A percentile compares a stretch with the other conserved stretches of the same genome.
phyloP scores from a whole-genome alignment of 345 rosid genomes.

The Arabidopsis thaliana region DNA sequence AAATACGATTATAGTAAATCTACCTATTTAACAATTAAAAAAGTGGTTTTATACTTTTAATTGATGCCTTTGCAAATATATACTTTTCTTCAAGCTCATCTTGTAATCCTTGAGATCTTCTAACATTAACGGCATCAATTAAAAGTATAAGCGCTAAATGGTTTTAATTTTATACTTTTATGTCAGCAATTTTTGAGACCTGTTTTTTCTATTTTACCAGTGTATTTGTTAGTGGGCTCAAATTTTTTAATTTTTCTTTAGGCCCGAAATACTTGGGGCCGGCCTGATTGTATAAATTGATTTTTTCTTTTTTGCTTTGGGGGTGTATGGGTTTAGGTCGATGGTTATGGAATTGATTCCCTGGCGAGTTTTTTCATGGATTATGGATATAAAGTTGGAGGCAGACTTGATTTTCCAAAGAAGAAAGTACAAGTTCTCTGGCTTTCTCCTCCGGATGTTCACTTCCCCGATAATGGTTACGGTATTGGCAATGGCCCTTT shows the following conservation, averaged over 20 bases:
- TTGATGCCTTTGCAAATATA: too few relatives aligned
- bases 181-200: not conserved
- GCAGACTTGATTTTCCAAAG: conserved; percentile 74
- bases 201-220: not conserved
- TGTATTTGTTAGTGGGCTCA: not conserved
- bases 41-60: too few relatives aligned
- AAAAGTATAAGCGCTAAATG: too few relatives aligned
- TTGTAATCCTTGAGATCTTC: too few relatives aligned
- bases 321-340: conserved; percentile 48
- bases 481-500: conserved; percentile 68
- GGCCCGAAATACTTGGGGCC: not conserved
- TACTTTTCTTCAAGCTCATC: too few relatives aligned
- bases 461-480: conserved; percentile 47
- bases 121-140: too few relatives aligned
- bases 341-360: conserved; percentile 79
- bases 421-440: conserved; percentile 77
- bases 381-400: conserved; percentile 69
- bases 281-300: not conserved
- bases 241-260: not conserved
- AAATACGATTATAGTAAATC: too few relatives aligned
- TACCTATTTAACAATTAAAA: too few relatives aligned
- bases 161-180: not conserved
- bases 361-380: conserved; percentile 75
- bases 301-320: not conserved
- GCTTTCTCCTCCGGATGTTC: conserved; percentile 74